These are phyloP conservation scores for Ustulina deusta DNA, from an alignment of 2,329 filamentous ascomycete species.

Conservation along the genomic window DNA sequence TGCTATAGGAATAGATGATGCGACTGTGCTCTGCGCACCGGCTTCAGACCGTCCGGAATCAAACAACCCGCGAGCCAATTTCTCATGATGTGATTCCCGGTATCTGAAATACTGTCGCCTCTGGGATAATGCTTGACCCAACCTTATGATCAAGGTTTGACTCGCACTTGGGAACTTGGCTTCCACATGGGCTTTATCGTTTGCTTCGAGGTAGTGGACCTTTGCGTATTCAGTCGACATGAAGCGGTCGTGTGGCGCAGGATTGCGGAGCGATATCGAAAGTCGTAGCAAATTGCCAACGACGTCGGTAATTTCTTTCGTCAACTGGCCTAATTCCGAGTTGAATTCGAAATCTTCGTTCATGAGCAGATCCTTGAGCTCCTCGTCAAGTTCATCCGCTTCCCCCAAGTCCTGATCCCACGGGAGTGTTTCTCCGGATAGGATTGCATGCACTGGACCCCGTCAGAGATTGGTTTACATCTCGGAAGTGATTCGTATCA, in stretches of 20 bases:
- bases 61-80: constrained; percentile 46
- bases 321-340: constrained; percentile 41
- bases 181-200: constrained; percentile 50
- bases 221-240: constrained; percentile 39
- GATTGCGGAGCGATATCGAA: constrained; percentile 54
- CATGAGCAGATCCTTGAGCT: constrained; percentile 20
- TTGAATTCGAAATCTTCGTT: constrained; percentile 30
- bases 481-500: background rate
- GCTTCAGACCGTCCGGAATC: constrained; percentile 34
- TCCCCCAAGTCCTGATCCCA: constrained; percentile 31
- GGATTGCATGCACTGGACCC: constrained; percentile 19
- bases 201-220: constrained; percentile 42
- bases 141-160: constrained; percentile 36
- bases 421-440: constrained; percentile 32
- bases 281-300: constrained; percentile 53
- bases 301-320: constrained; percentile 42
- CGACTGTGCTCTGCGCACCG: constrained; percentile 38
- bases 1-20: constrained; percentile 43
- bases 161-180: constrained; percentile 48
- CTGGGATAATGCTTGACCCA: constrained; percentile 53
- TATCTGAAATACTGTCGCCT: constrained; percentile 55
- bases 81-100: constrained; percentile 52
- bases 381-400: constrained; percentile 27
- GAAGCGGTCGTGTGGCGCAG: constrained; percentile 53
- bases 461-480: constrained; percentile 14